Evolutionary conservation across 441 rosid genomes (phyloP).

Genomic region (Euphorbia corollata): DNA sequence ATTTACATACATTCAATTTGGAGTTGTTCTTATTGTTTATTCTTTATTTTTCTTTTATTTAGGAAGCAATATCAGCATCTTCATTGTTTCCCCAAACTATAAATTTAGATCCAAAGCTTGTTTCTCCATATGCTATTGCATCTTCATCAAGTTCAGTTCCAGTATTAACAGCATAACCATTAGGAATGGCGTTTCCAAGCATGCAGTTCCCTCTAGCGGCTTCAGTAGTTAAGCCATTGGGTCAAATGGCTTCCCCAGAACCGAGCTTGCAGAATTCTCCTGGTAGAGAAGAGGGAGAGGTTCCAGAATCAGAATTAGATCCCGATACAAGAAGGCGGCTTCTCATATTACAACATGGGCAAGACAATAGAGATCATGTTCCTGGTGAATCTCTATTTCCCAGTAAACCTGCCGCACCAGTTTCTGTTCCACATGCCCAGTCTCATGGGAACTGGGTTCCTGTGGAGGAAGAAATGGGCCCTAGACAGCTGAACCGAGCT

Average conservation of each 20-base stretch:
- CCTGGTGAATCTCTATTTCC: constrained; percentile 66
- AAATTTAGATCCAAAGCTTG: constrained; percentile 57
- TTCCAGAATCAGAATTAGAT: constrained; percentile 95
- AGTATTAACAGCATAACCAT: constrained; percentile 39
- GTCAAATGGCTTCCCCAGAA: constrained; percentile 51
- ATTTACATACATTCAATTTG: constrained; percentile 11
- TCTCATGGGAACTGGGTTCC: constrained; percentile 72
- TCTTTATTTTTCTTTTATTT: constrained; percentile 21
- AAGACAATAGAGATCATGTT: constrained; percentile 67
- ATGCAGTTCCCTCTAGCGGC: constrained; percentile 47
- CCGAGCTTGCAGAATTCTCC: constrained; percentile 82
- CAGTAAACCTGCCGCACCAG: constrained; percentile 52
- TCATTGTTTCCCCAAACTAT: constrained; percentile 47
- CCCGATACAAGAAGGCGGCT: constrained; percentile 94
- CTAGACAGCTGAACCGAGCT: constrained; percentile 52
- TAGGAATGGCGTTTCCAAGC: constrained; percentile 42
- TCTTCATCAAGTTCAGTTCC: constrained; percentile 54
- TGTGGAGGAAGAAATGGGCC: constrained; percentile 79
- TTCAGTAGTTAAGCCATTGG: constrained; percentile 46
- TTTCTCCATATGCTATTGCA: constrained; percentile 53
- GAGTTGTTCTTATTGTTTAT: constrained; percentile 11
- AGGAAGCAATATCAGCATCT: constrained; percentile 76
- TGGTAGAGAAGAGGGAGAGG: constrained; percentile 98
- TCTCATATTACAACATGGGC: constrained; percentile 93
- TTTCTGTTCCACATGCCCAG: constrained; percentile 52